Evolutionary conservation across 108 stramenopile species (phyloP), one percentile per base, ranked within the genome.

Genomic region (Pseudonitzschia multiseries): DNA sequence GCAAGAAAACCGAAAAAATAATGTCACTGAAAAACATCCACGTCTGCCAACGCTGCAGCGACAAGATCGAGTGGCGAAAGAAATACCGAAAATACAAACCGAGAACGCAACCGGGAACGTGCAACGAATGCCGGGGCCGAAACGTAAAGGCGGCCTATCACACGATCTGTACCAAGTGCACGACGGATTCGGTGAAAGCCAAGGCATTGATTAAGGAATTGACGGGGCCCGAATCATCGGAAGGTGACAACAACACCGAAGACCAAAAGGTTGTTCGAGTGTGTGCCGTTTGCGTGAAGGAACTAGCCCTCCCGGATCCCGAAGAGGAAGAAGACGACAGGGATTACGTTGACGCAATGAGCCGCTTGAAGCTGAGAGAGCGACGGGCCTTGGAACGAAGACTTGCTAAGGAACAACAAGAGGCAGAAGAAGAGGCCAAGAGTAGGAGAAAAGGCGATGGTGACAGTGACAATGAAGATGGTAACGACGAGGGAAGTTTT

Each of bases 51-150:
- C 71, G 93, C 10, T 98, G 97, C 73, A 76, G 92, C 46, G 96
- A 98, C 10, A 97, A 98, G 86, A 93, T 96, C 66, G 95, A 96
- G 69, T 96, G 95, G 95, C 61, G 90, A 57, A 96, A 96, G 71
- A 84, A 93, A 70, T 96, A 93, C 80, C 87, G 95, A 68, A 96
- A 96, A 78, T 96, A 96, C 87, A 96, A 93, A 76, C 91, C 95
- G 42, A 52, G 80, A 48, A 90, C 91, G 32, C 87, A 88, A 69
- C 90, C 87, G 3, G 80, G 85, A 29, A 93, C 87, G 63, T 96
- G 95, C 80, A 92, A 93, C 69, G 51, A 80, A 1, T 96, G 93
- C 71, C 41, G 60, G 40, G 73, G 75, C 29, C 81, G 80, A 44
- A 89, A 88, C 62, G 79, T 96, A 57, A 69, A 51, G 68, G 85